Conservation (phyloP, 768 basidiomycete genomes). For the Epithele typhae region DNA sequence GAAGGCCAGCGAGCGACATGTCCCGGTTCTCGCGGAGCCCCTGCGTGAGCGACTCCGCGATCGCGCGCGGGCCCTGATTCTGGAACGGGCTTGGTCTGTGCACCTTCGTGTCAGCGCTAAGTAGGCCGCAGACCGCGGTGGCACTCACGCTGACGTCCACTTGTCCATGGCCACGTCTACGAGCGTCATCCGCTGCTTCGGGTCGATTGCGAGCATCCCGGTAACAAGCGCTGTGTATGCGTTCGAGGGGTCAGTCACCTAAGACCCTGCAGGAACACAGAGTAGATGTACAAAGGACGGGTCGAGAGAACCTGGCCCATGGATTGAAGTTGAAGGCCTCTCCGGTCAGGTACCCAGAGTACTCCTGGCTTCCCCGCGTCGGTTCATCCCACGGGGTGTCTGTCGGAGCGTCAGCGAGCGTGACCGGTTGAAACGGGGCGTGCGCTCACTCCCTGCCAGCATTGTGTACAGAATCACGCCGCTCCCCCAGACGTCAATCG, state of each 20-base stretch:
- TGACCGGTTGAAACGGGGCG: not conserved
- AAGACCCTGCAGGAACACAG: not conserved
- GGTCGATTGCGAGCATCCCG: slow-evolving; percentile 69
- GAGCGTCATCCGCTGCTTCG: slow-evolving; percentile 63
- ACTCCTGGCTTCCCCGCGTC: slow-evolving; percentile 75
- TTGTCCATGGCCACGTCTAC: slow-evolving; percentile 52
- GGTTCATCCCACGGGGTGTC: slow-evolving; percentile 99
- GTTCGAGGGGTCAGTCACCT: slow-evolving; percentile 2
- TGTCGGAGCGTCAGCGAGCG: slow-evolving; percentile 25
- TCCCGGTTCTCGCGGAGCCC: slow-evolving; percentile 69
- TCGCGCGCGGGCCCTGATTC: slow-evolving; percentile 39
- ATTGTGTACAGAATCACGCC: slow-evolving; percentile 94
- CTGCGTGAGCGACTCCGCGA: slow-evolving; percentile 71
- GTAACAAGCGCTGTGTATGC: slow-evolving; percentile 60
- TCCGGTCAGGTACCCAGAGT: slow-evolving; percentile 66
- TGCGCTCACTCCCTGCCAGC: slow-evolving; percentile 77
- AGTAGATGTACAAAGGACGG: slow-evolving; percentile 57
- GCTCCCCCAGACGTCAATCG: slow-evolving; percentile 93
- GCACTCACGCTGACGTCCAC: slow-evolving; percentile 67
- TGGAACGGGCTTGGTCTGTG: slow-evolving; percentile 69
- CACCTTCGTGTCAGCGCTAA: not conserved
- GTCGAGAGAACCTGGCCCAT: slow-evolving; percentile 64
- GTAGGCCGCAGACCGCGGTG: not conserved
- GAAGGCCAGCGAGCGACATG: slow-evolving; percentile 59
- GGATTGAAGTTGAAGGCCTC: slow-evolving; percentile 71